These are phyloP conservation scores for Chrysoporthe cubensis DNA, from an alignment of 2,329 filamentous ascomycete genomes.

Conservation along the genomic window DNA sequence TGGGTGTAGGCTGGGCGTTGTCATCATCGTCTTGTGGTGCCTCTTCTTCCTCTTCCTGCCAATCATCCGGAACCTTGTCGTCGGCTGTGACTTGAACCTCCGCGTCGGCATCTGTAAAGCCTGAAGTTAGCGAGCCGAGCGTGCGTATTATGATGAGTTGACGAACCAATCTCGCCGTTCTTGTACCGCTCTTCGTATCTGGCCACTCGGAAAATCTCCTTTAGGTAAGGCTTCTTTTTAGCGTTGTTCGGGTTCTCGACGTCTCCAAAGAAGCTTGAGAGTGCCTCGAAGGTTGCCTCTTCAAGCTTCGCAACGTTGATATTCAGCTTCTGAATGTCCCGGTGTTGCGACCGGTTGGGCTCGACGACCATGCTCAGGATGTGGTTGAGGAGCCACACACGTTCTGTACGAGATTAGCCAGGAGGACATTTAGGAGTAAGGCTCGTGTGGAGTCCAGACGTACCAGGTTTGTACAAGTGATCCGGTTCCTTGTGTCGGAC, in stretches of 20 bases:
- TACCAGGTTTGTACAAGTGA: constrained; percentile 62
- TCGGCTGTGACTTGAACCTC: constrained; percentile 56
- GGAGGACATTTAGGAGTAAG: background rate
- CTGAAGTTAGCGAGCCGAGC: constrained; percentile 2
- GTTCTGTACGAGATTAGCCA: constrained; percentile 48
- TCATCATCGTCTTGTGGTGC: constrained; percentile 50
- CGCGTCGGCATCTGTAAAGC: constrained; percentile 48
- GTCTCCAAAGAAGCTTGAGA: constrained; percentile 62
- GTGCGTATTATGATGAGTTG: background rate
- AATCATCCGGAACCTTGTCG: constrained; percentile 54
- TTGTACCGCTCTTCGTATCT: constrained; percentile 59
- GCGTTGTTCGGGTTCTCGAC: constrained; percentile 56
- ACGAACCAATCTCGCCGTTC: constrained; percentile 61
- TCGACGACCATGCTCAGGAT: constrained; percentile 62
- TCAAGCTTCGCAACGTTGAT: constrained; percentile 61
- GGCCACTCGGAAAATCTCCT: constrained; percentile 66
- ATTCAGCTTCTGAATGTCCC: constrained; percentile 55
- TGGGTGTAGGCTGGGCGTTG: constrained; percentile 38
- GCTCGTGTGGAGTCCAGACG: background rate
- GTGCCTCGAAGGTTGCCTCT: constrained; percentile 60
- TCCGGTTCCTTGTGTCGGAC: constrained; percentile 75
- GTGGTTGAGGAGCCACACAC: constrained; percentile 61
- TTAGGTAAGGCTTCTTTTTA: constrained; percentile 58
- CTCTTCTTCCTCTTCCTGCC: constrained; percentile 48
- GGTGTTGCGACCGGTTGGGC: constrained; percentile 53